Conservation (phyloP, 2,329 filamentous ascomycete genomes). For the Calonectria henricotiae region DNA sequence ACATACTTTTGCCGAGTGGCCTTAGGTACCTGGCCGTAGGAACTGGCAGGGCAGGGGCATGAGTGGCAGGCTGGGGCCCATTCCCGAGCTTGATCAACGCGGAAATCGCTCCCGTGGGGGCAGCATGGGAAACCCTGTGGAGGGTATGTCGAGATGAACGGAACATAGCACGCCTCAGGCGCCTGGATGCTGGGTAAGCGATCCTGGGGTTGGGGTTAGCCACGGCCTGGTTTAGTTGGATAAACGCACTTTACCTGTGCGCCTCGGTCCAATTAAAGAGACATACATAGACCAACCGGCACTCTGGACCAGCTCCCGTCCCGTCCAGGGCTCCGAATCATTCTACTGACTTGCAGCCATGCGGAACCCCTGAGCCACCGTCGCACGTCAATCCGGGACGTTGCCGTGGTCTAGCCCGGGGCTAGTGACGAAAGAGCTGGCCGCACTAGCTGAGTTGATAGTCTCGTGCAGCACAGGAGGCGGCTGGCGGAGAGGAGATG, state of each 20-base stretch:
- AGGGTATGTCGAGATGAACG: background rate
- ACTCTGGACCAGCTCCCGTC: slow-evolving; percentile 1
- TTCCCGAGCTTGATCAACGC: slow-evolving; percentile 23
- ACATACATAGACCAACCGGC: background rate
- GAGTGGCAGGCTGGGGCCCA: slow-evolving; percentile 10
- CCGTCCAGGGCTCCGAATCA: slow-evolving; percentile 8
- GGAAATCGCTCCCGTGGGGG: slow-evolving; percentile 21
- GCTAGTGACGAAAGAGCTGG: slow-evolving; percentile 23
- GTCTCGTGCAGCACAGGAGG: slow-evolving; percentile 15
- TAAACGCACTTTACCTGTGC: slow-evolving; percentile 1
- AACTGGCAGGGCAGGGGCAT: slow-evolving; percentile 22
- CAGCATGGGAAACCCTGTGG: slow-evolving; percentile 7
- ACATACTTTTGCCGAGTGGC: slow-evolving; percentile 17
- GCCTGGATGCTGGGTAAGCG: background rate
- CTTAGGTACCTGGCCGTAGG: slow-evolving; percentile 6
- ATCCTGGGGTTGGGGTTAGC: background rate
- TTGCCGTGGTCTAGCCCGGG: slow-evolving; percentile 24
- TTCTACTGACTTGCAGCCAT: slow-evolving; percentile 17
- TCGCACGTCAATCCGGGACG: slow-evolving; percentile 28
- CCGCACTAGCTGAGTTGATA: slow-evolving; percentile 27
- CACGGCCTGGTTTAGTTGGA: background rate
- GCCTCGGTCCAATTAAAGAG: background rate
- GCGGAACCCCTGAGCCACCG: slow-evolving; percentile 12
- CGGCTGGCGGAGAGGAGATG: slow-evolving; percentile 16
- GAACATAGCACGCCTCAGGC: background rate